Base-by-base conservation (phyloP, 1,284 basidiomycete genomes). In the Anthracocystis setariae region DNA sequence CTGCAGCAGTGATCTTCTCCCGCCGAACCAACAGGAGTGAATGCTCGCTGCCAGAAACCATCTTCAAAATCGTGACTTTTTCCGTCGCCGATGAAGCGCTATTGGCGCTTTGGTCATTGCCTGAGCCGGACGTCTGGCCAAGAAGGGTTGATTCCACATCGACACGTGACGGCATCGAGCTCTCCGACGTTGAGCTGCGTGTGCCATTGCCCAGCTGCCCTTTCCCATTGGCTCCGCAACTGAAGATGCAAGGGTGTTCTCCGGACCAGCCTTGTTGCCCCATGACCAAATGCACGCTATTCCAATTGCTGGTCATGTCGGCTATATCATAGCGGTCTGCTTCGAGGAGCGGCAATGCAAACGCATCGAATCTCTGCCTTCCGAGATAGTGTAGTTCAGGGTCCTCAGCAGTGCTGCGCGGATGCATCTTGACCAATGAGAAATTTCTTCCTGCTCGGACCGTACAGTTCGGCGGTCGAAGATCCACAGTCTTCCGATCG, bases 41-140 rank as follows among this genome's bases (percentile, higher is more conserved):
- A 46, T 75, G 73, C 46, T 69, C 61, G 55, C 69, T 75, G n/a
- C 73, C 73, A 12, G 69, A 64, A 2, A 55, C 64, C n/a, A 75
- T 32, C 53, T 61, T 68, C 15, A 33, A 13, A 25, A 71, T 10
- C 2, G 3, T 21, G 13, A 43, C 18, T 2, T 18, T 2, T 18
- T 35, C 3, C 21, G n/a, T 12, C n/a, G 40, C 21, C n/a, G 17
- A 17, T 8, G 17, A 27, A 10, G 50, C 13, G 39, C 27, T 46
- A 3, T 9, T n/a, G 29, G 29, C 29, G 12, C 12, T 29, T 29
- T 29, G 7, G 12, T 29, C 29, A 12, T 29, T 12, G 5, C 5
- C 12, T 12, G 29, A 7, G 12, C 29, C 29, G 7, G 12, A 5
- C 7, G 7, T 29, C 12, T 29, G 29, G 29, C 5, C 7, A 12